Evolutionary conservation across 2,329 filamentous ascomycete species (phyloP), one percentile per base, ranked within the genome.

Genomic region (Paraphaeosphaeria minitans): DNA sequence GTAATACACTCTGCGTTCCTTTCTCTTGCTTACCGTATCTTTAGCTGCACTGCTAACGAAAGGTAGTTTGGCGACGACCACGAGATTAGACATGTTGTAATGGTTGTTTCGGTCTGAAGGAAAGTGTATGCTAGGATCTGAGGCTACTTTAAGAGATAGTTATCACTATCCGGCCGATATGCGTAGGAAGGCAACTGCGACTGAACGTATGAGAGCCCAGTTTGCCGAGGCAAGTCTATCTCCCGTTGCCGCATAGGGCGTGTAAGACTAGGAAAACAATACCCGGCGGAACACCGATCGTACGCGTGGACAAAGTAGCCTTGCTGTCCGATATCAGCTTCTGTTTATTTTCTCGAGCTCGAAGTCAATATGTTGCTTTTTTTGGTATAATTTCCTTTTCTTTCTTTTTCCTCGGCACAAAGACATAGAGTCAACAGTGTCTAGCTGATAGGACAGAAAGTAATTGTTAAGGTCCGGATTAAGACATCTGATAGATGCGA

Each of bases 41-140:
- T 59, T 58, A 9, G 61, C 58, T 9, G 60, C 56, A 22, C 52
- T 52, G 12, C 37, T 51, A 21, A 59, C 57, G 24, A 60, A 56
- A 1, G 42, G 27, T 9, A 65, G 39, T 21, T 65, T 57, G 27
- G 57, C 60, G 39, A 66, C 54, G 27, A 66, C 62, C 19, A 62
- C 56, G 7, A 54, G 46, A 22, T 41, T 53, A 19, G 62, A 22
- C 59, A 64, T 64, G 16, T 19, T 52, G 13, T n/a, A n/a, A n/a
- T n/a, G 5, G 1, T 9, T 39, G 37, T 4, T n/a, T 37, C 27
- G 5, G 27, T 27, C 13, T 2, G 35, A 43, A 21, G 12, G 19
- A 22, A n/a, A 19, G 39, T 2, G 41, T 22, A 22, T 5, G 5
- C 16, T n/a, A 39, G 8, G 37, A n/a, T 5, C 19, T 8, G 37